These are phyloP conservation scores for Athelia sp. DNA, from an alignment of 1,284 basidiomycete species.

Conservation along the genomic window DNA sequence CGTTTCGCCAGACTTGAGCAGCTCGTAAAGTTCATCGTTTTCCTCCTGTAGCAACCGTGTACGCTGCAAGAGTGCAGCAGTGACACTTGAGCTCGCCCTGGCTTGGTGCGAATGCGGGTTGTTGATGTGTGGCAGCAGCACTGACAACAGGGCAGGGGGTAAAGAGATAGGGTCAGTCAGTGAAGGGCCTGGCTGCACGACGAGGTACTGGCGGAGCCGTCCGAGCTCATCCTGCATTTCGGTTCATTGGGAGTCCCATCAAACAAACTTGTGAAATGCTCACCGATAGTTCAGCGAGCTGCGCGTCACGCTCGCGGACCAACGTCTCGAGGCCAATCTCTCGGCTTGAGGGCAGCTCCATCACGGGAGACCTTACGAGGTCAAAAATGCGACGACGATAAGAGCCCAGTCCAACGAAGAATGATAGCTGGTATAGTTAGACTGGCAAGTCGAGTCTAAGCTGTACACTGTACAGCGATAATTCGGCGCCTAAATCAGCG, in stretches of 20 bases:
- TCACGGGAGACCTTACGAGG: constrained; percentile 22
- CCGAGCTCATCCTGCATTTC: constrained; percentile 58
- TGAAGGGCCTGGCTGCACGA: constrained; percentile 51
- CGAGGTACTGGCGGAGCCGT: constrained; percentile 57
- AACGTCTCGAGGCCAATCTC: constrained; percentile 75
- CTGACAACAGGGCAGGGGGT: constrained; percentile 60
- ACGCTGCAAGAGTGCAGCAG: constrained; percentile 65
- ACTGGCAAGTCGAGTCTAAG: too few relatives aligned
- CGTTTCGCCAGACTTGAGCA: constrained; percentile 66
- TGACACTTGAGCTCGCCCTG: constrained; percentile 51
- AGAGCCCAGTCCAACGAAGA: too few relatives aligned
- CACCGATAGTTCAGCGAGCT: constrained; percentile 66
- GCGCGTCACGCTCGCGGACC: constrained; percentile 64
- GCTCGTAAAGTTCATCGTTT: constrained; percentile 74
- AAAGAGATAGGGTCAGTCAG: constrained; percentile 57
- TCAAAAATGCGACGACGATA: too few relatives aligned
- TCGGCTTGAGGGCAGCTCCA: constrained; percentile 67
- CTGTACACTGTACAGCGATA: too few relatives aligned
- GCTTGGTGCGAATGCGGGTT: constrained; percentile 22
- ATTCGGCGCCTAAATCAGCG: neutral
- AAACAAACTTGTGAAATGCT: constrained; percentile 22
- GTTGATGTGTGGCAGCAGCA: constrained; percentile 62
- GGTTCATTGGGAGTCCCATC: neutral
- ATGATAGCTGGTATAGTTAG: too few relatives aligned
- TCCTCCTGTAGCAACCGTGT: constrained; percentile 71